Evolutionary conservation across 75 land plant genomes (phyloP), one percentile per base, ranked within the genome.

Genomic region (Isoetes taiwanensis): DNA sequence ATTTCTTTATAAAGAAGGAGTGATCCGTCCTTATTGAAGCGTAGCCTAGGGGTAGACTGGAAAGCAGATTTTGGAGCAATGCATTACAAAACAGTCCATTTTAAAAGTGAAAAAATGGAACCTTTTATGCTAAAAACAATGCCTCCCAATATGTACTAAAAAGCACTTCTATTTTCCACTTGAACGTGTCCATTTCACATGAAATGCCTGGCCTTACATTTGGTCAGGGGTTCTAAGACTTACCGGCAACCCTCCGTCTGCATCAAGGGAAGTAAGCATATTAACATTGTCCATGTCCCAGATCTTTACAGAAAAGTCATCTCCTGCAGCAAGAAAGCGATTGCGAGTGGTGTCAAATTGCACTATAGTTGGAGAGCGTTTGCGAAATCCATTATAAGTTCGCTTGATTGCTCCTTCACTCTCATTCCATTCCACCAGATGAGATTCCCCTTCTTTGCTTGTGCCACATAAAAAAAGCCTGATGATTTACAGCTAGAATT

Each of bases 391-490:
- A 43, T 66, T 61, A 58, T 83, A 86, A 14, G 84, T 68, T 30
- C 88, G 72, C 54, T 80, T 86, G 5, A 86, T 79, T 56, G 81
- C 72, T 56, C 93, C 93, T 66, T 86, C 93, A 78, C 84, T 86
- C 68, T 86, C 93, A 71, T 86, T 83, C 93, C 93, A 86, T 57
- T 86, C 93, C 27, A 86, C 88, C 20, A 86, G 54, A 66, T 28
- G 62, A 29, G 88, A 78, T 8, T 86, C 93, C 11, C 93, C 93
- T 38, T 86, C 88, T 57, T 86, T 83, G 54, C 80, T 86, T 12
- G 84, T 80, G 17, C 93, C 93, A 65, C 93, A 86, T 12, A 87
- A 86, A 53, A 86, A 86, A 41, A 86, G 68, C 73, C 91, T 86
- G 39, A 6, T 34, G n/a, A 60, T n/a, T n/a, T n/a, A n/a, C n/a